These are phyloP conservation scores for Isoetes taiwanensis DNA, from an alignment of 75 land plant genomes.

Conservation along the genomic window DNA sequence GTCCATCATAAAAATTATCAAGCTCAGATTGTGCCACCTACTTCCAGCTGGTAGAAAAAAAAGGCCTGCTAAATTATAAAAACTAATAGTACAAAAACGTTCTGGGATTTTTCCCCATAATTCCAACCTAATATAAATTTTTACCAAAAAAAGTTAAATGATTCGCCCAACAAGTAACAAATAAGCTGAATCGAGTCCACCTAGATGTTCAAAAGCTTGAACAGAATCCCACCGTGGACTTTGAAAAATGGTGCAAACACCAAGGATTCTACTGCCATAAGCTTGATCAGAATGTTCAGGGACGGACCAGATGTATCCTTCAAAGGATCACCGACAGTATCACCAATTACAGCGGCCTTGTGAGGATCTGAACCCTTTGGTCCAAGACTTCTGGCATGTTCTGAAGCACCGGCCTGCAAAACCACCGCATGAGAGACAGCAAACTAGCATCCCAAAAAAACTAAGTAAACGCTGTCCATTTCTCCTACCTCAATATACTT, in stretches of 20 bases:
- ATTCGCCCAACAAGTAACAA: too few relatives aligned
- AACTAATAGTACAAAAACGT: too few relatives aligned
- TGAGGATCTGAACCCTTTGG: slow-evolving; percentile 63
- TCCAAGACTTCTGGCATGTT: slow-evolving; percentile 43
- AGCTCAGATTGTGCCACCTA: too few relatives aligned
- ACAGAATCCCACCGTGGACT: slow-evolving; percentile 23
- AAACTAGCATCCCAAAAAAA: background rate
- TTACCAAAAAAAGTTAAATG: too few relatives aligned
- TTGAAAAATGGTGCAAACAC: slow-evolving; percentile 64
- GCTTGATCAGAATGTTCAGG: slow-evolving; percentile 58
- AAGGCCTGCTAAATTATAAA: too few relatives aligned
- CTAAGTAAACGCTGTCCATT: background rate
- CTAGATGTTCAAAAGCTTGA: too few relatives aligned
- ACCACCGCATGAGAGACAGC: background rate
- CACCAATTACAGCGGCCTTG: slow-evolving; percentile 65
- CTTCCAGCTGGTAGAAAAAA: too few relatives aligned
- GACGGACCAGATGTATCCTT: slow-evolving; percentile 68
- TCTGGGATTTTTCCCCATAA: too few relatives aligned
- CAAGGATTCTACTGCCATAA: slow-evolving; percentile 64
- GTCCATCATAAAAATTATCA: too few relatives aligned
- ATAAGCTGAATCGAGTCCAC: too few relatives aligned
- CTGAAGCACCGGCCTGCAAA: slow-evolving; percentile 48
- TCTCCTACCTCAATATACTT: slow-evolving; percentile 54
- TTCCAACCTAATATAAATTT: too few relatives aligned
- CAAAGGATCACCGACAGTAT: slow-evolving; percentile 57